A percentile compares a stretch with the other conserved stretches of the same genome.
Evolutionary conservation across 371 early-diverging fungal genomes (phyloP).

Genomic region (Dinochytrium kinnereticum): DNA sequence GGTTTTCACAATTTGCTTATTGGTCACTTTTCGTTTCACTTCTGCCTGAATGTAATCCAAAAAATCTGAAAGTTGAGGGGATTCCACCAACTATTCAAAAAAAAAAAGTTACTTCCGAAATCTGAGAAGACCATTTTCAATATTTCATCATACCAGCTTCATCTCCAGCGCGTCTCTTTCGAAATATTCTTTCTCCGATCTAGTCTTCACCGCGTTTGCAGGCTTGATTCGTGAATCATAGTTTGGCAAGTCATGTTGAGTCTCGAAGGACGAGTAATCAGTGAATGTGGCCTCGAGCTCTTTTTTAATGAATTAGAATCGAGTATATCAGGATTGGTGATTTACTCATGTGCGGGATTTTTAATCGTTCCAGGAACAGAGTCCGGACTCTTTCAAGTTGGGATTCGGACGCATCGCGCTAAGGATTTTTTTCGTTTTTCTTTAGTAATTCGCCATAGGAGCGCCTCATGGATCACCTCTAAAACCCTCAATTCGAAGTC

Average conservation of each 20-base stretch:
- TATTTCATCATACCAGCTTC: conserved; percentile 46
- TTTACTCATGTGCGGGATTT: conserved; percentile 57
- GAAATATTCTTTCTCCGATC: conserved; percentile 50
- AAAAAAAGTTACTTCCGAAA: conserved; percentile 30
- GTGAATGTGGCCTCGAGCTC: conserved; percentile 68
- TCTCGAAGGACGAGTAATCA: conserved; percentile 70
- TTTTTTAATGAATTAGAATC: neutral
- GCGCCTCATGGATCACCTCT: conserved; percentile 31
- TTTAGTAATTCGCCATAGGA: neutral
- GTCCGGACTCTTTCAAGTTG: conserved; percentile 39
- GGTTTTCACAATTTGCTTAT: conserved; percentile 46
- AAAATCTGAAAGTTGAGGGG: conserved; percentile 42
- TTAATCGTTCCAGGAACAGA: conserved; percentile 57
- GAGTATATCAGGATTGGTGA: neutral
- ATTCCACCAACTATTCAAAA: conserved; percentile 11
- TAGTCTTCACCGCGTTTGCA: conserved; percentile 58
- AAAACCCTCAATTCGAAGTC: conserved; percentile 59
- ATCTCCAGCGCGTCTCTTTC: conserved; percentile 63
- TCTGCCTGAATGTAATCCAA: conserved; percentile 62
- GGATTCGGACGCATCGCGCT: neutral
- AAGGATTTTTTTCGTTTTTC: too few species aligned
- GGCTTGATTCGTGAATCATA: conserved; percentile 67
- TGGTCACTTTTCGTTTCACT: conserved; percentile 31
- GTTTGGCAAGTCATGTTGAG: conserved; percentile 53
- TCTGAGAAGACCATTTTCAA: conserved; percentile 1